Conservation (phyloP, 345 rosid genomes). For the Punica granatum region DNA sequence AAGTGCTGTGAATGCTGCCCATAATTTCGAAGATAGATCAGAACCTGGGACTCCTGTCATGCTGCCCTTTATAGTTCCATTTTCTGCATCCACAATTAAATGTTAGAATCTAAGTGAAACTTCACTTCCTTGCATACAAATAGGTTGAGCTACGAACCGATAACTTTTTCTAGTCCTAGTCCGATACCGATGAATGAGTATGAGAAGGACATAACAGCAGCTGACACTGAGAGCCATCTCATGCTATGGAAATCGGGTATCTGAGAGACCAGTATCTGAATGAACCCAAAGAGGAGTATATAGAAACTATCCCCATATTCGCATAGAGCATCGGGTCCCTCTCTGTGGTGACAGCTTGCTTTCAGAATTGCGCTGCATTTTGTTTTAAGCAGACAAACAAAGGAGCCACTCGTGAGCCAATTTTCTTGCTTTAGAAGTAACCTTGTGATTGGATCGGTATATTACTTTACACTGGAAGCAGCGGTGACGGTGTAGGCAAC, state of each 20-base stretch:
- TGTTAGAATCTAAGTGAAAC: not conserved
- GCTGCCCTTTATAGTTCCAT: constrained; percentile 27
- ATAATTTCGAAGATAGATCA: constrained; percentile 25
- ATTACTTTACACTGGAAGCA: constrained; percentile 15
- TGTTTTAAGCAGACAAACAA: not conserved
- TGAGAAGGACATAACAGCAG: constrained; percentile 52
- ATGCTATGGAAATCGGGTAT: constrained; percentile 50
- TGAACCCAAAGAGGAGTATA: constrained; percentile 42
- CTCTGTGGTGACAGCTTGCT: constrained; percentile 29
- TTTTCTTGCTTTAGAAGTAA: constrained; percentile 23
- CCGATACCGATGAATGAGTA: constrained; percentile 47
- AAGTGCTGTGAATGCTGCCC: constrained; percentile 45
- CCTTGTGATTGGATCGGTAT: not conserved
- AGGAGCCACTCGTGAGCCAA: not conserved
- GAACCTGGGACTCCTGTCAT: constrained; percentile 37
- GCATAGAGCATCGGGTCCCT: constrained; percentile 39
- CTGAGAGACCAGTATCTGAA: constrained; percentile 45
- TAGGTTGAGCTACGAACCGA: constrained; percentile 4
- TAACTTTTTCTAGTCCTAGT: constrained; percentile 34
- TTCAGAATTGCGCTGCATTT: constrained; percentile 32
- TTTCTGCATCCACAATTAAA: constrained; percentile 14
- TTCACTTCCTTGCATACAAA: not conserved
- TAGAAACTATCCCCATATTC: constrained; percentile 24
- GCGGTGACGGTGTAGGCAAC: constrained; percentile 43
- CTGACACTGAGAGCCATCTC: constrained; percentile 43